A percentile compares a stretch with the other conserved stretches of the same genome.
Evolutionary conservation across 2,329 filamentous ascomycete genomes (phyloP).

Genomic region (Scedosporium aurantiacum): DNA sequence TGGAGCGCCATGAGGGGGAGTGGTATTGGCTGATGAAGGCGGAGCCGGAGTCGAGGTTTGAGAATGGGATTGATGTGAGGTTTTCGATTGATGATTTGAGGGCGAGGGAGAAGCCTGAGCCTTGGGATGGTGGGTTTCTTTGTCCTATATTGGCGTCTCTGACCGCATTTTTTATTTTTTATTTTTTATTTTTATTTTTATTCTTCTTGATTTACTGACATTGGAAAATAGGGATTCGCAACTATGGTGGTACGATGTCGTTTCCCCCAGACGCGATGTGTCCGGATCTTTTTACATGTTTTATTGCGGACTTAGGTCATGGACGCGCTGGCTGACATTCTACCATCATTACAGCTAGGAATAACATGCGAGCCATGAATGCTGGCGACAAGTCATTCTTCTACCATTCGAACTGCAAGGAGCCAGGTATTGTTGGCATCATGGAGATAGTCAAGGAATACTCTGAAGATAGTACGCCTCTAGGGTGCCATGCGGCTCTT

Average conservation of each 20-base stretch:
- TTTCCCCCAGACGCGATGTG: too few species aligned
- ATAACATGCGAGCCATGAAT: constrained; percentile 86
- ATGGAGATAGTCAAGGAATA: constrained; percentile 86
- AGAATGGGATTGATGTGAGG: constrained; percentile 78
- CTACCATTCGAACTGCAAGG: constrained; percentile 90
- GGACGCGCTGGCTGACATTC: not conserved
- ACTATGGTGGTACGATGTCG: not conserved
- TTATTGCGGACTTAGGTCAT: not conserved
- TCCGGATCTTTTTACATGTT: not conserved
- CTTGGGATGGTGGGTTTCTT: constrained; percentile 68
- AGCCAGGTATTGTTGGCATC: constrained; percentile 73
- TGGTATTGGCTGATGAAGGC: constrained; percentile 77
- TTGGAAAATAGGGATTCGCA: constrained; percentile 5
- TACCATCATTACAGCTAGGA: constrained; percentile 45
- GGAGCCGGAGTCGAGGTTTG: constrained; percentile 75
- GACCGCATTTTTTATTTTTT: not conserved
- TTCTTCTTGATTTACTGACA: constrained; percentile 1
- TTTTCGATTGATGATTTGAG: constrained; percentile 91
- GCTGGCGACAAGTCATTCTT: constrained; percentile 90
- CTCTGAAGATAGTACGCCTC: constrained; percentile 57
- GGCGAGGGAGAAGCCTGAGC: constrained; percentile 62
- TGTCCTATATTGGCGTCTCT: not conserved
- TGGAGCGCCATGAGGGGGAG: constrained; percentile 26
- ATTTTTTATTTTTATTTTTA: not conserved
- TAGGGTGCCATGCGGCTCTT: not conserved